Evolutionary conservation across 1,139 yeast genomes (phyloP), one percentile per base, ranked within the genome.

Genomic region (Wickerhamomyces sp.): DNA sequence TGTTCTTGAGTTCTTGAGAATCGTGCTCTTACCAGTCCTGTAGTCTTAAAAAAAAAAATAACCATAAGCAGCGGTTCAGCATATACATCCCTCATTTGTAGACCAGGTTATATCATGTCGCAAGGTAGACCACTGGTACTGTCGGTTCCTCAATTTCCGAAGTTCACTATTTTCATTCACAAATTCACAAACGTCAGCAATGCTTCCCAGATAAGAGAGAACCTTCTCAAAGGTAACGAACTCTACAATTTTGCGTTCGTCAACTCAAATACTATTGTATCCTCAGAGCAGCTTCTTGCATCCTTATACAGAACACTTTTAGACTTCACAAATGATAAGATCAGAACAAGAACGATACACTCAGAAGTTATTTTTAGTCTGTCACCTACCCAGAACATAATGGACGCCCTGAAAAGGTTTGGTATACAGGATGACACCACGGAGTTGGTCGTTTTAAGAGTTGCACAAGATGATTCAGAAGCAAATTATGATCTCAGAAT

Each of bases 321-420:
- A 16, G 81, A 75, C 43, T 41, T 51, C 8, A 51, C 54, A 0
- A 59, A 61, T 23, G 68, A 64, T 18, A 59, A 51, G 32, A 53
- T 66, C 51, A 61, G 76, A 40, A 69, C 82, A 2, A 68, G 62
- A 45, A 62, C 66, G 3, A 37, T 75, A 6, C 76, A 75, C 40
- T 70, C 80, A 1, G 82, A 76, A 45, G 52, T 71, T 15, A 63
- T 76, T 11, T 65, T 72, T 42, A 64, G 74, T 30, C 54, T 76
- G 35, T 68, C 79, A 3, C 75, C 78, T 1, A 65, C 67, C 19
- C 71, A 70, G 35, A 70, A 70, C 42, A 65, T 66, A 28, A 66
- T 70, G 46, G 76, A 72, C 35, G 68, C 69, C 2, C 54, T 70
- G 36, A 60, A 59, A 41, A 57, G 61, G 39, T 71, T 69, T 51